Conservation (phyloP, 2,329 filamentous ascomycete genomes). For the Alternaria panax region DNA sequence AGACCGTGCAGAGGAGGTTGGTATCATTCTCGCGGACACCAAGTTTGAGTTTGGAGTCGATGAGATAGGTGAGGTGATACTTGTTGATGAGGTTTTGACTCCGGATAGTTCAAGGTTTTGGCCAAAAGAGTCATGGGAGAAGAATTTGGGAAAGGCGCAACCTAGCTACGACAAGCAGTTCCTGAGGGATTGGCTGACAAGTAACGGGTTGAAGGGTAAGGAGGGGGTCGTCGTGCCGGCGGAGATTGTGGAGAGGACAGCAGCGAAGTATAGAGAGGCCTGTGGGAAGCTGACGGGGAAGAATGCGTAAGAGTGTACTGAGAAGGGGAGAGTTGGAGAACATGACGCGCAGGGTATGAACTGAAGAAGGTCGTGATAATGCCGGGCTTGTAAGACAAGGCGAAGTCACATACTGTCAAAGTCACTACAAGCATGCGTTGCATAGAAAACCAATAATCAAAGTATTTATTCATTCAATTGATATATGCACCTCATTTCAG, state of each 20-base stretch:
- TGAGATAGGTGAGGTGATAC: conserved; percentile 67
- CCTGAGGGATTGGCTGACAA: conserved; percentile 81
- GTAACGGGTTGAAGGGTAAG: conserved; percentile 76
- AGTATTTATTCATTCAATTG: neutral
- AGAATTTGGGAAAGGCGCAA: conserved; percentile 71
- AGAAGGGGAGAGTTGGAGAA: neutral
- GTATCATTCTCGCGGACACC: conserved; percentile 79
- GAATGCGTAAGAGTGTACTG: neutral
- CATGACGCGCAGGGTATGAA: neutral
- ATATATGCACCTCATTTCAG: neutral
- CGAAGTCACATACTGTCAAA: neutral
- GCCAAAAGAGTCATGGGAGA: conserved; percentile 73
- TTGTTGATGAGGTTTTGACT: conserved; percentile 86
- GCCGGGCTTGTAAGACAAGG: neutral
- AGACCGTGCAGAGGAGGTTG: conserved; percentile 68
- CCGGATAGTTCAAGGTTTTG: conserved; percentile 83
- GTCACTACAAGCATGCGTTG: neutral
- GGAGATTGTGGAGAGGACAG: conserved; percentile 73
- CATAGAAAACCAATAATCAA: neutral
- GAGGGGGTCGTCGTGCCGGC: conserved; percentile 75
- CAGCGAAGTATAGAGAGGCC: conserved; percentile 76
- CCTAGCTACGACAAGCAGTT: conserved; percentile 83
- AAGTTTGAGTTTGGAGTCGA: conserved; percentile 80
- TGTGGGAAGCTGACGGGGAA: conserved; percentile 72
- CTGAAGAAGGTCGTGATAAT: neutral